These are phyloP conservation scores for Curvularia eragrostidis DNA, from an alignment of 2,329 filamentous ascomycete species.

Conservation along the genomic window DNA sequence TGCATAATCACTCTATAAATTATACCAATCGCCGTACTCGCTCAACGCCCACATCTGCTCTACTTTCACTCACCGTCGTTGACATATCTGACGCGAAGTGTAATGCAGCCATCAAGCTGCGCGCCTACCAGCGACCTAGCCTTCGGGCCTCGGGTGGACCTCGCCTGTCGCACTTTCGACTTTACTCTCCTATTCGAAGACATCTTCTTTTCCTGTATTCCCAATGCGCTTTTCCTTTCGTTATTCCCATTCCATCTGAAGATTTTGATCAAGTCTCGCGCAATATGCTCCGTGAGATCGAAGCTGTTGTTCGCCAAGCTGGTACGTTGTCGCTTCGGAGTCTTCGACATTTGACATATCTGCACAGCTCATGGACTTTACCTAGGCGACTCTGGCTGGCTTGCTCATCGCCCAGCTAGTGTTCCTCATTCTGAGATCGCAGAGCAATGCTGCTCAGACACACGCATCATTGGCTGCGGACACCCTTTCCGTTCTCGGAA, in stretches of 20 bases:
- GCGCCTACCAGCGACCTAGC: background rate
- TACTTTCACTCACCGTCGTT: background rate
- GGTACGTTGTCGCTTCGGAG: background rate
- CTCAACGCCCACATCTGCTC: too few relatives aligned
- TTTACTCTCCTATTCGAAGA: conserved; percentile 3
- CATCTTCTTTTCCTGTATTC: background rate
- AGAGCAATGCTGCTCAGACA: background rate
- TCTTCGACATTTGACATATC: background rate
- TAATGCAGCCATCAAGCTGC: background rate
- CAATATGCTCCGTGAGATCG: background rate
- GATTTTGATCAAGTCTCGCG: background rate
- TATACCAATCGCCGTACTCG: too few relatives aligned
- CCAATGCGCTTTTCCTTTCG: background rate
- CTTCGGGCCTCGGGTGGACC: background rate
- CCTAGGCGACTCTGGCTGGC: background rate
- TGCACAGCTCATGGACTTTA: background rate
- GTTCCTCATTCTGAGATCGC: background rate
- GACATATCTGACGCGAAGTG: background rate
- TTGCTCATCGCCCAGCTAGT: background rate
- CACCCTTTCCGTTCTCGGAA: background rate
- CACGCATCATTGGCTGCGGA: background rate
- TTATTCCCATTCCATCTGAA: background rate
- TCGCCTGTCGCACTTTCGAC: conserved; percentile 2
- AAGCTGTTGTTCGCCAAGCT: background rate
- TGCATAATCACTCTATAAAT: too few relatives aligned